Conservation (phyloP, 2,329 filamentous ascomycete genomes). For the Lachnellula suecica region DNA sequence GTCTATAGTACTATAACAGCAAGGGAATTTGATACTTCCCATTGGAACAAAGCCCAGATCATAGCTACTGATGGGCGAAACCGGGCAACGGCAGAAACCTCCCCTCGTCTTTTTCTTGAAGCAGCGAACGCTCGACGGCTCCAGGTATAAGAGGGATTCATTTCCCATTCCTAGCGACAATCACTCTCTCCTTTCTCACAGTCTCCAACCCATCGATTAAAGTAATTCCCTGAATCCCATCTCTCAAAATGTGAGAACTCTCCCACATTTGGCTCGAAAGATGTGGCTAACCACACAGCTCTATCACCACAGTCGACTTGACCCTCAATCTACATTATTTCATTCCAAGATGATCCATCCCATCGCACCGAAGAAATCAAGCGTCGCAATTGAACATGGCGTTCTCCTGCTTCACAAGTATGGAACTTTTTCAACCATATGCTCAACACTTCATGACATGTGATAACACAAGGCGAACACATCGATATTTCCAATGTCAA, state of each 20-base stretch:
- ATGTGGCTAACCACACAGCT: background rate
- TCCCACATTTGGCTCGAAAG: background rate
- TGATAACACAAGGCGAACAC: background rate
- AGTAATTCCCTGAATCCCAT: background rate
- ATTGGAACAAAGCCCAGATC: background rate
- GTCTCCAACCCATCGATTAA: background rate
- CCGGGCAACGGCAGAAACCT: background rate
- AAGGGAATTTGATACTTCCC: background rate
- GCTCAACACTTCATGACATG: background rate
- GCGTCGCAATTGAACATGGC: background rate
- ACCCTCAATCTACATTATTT: background rate
- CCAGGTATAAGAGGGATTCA: background rate
- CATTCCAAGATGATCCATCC: background rate
- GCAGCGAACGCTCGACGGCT: background rate
- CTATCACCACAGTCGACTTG: background rate
- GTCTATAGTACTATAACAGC: background rate
- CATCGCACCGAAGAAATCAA: background rate
- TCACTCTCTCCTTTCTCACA: background rate
- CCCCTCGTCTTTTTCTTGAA: background rate
- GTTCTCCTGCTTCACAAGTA: background rate
- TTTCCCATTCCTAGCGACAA: background rate
- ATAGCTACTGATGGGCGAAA: background rate
- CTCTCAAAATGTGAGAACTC: background rate
- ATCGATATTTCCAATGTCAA: background rate
- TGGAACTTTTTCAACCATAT: background rate